These are phyloP conservation scores for Uronychia setigera DNA, from an alignment of 73 alveolate species.

Conservation along the genomic window DNA sequence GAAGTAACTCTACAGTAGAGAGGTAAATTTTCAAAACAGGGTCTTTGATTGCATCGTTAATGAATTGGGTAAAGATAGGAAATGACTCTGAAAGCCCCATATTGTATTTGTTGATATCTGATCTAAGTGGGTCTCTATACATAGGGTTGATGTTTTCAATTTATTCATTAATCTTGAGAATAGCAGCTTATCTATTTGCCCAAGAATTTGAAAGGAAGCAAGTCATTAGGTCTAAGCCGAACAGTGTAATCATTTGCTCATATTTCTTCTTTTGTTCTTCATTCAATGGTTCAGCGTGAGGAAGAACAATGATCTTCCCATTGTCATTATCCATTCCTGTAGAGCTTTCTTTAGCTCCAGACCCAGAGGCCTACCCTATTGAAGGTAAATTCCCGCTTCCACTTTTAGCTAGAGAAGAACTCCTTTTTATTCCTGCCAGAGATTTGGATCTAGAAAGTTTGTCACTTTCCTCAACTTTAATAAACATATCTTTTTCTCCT, in stretches of 20 bases:
- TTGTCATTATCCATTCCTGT: no score
- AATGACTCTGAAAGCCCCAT: constrained; percentile 21
- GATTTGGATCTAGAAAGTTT: background rate
- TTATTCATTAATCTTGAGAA: constrained; percentile 45
- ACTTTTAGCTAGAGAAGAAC: background rate
- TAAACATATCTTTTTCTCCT: constrained; percentile 10
- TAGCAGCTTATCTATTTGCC: constrained; percentile 50
- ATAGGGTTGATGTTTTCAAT: constrained; percentile 35
- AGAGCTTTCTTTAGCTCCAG: no score
- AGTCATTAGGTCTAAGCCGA: constrained; percentile 35
- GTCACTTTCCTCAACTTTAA: constrained; percentile 38
- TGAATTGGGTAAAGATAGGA: constrained; percentile 25
- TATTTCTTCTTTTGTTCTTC: constrained; percentile 33
- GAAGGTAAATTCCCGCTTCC: background rate
- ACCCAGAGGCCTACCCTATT: no score
- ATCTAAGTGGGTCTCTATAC: constrained; percentile 54
- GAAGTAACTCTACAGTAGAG: constrained; percentile 29
- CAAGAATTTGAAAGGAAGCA: constrained; percentile 51
- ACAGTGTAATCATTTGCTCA: constrained; percentile 29
- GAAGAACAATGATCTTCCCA: constrained; percentile 21
- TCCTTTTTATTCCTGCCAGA: constrained; percentile 3
- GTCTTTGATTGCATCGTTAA: constrained; percentile 28
- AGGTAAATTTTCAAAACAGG: constrained; percentile 59
- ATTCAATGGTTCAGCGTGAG: constrained; percentile 59
- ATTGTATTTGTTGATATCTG: constrained; percentile 49